These are phyloP conservation scores for Hortiboletus campestris DNA, from an alignment of 768 basidiomycete genomes.

Conservation along the genomic window DNA sequence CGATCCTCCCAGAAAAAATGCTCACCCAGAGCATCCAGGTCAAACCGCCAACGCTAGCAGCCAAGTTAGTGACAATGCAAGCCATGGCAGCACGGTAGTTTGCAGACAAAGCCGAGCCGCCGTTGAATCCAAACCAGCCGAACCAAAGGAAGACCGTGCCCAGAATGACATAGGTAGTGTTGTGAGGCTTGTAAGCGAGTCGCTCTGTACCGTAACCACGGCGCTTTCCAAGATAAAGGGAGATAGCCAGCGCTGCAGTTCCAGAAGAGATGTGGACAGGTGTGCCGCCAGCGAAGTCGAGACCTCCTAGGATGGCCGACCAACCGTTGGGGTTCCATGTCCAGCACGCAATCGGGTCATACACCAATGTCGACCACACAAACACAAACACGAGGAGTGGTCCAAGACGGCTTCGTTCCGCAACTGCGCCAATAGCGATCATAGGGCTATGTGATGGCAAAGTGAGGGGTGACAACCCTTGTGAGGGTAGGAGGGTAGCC, in stretches of 20 bases:
- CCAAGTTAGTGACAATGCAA: slow-evolving; percentile 91
- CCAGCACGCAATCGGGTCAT: slow-evolving; percentile 95
- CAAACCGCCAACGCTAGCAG: slow-evolving; percentile 83
- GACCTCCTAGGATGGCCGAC: slow-evolving; percentile 77
- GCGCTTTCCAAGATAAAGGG: slow-evolving; percentile 87
- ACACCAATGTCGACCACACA: slow-evolving; percentile 84
- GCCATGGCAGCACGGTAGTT: slow-evolving; percentile 87
- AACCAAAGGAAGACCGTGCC: slow-evolving; percentile 95
- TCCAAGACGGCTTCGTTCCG: slow-evolving; percentile 83
- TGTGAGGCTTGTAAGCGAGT: slow-evolving; percentile 92
- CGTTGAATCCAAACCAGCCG: slow-evolving; percentile 96
- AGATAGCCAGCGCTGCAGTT: slow-evolving; percentile 86
- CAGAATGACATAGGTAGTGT: slow-evolving; percentile 89
- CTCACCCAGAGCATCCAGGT: slow-evolving; percentile 90
- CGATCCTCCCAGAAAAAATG: background rate
- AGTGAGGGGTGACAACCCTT: background rate
- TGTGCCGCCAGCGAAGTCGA: slow-evolving; percentile 93
- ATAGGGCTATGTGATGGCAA: slow-evolving; percentile 55
- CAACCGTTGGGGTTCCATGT: slow-evolving; percentile 84
- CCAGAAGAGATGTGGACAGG: slow-evolving; percentile 97
- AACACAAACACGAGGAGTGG: slow-evolving; percentile 91
- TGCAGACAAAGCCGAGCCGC: slow-evolving; percentile 85
- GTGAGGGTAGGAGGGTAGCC: slow-evolving; percentile 21
- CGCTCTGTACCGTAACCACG: slow-evolving; percentile 89
- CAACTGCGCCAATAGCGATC: slow-evolving; percentile 88